Base-by-base conservation (phyloP, 176 grass and related monocot species). In the Musa schizocarpa region DNA sequence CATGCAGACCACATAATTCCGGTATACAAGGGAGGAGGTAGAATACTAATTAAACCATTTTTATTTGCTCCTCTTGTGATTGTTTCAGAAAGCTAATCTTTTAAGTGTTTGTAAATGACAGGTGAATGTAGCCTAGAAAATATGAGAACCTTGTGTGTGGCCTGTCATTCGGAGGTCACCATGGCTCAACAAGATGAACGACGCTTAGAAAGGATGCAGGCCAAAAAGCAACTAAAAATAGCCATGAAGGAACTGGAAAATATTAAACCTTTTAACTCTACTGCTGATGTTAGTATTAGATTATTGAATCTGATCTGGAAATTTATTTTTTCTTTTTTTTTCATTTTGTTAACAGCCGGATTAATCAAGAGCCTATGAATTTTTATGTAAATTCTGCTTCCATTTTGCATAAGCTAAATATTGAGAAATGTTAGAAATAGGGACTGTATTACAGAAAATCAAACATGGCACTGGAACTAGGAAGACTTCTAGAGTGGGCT, bases 81-180 rank as follows among this genome's bases (percentile, higher is more conserved):
- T 27, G 63, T 26, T 57, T 82, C 73, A 90, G 53, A 69, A 55
- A 83, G 17, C 51, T 72, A 67, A 76, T n/a, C n/a, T 52, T 49
- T 25, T 61, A 12, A 13, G 23, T 20, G 43, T 82, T 53, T 27
- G 61, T 79, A 69, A 19, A 50, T 89, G 50, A 48, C 78, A 91
- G 94, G 94, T 48, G 94, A 98, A 78, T 98, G 94, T 64, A 88
- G 49, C 7, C 75, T 98, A 66, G 94, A 98, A 79, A 98, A 98
- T 82, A 88, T 93, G 88, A 90, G 94, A 77, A 97, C 94, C 76
- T 86, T 97, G n/a, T 97, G 94, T 76, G 93, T 93, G 73, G 86
- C 83, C 65, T 97, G 93, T 79, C 93, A 97, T 82, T 79, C 78
- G 68, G 86, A 82, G 62, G 86, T 88, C 54, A 97, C 88, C 11